These are phyloP conservation scores for Artemisia argyi DNA, from an alignment of 129 eudicot genomes.

Conservation along the genomic window DNA sequence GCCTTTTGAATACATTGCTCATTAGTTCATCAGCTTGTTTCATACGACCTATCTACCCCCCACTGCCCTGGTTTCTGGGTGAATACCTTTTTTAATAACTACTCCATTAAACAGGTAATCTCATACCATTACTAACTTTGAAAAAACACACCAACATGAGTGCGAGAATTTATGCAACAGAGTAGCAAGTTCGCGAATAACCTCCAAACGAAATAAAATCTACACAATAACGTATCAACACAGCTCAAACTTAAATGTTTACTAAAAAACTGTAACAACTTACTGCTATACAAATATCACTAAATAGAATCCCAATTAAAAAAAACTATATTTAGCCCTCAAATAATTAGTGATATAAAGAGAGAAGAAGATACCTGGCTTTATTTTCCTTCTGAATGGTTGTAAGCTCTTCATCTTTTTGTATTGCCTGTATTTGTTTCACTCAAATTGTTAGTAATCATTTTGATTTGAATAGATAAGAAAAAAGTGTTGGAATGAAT, in stretches of 20 bases:
- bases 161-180: no score
- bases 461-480: background rate
- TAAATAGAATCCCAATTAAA: no score
- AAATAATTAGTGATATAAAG: background rate
- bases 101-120: no score
- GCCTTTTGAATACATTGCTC: no score
- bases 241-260: no score
- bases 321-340: background rate
- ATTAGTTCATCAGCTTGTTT: background rate
- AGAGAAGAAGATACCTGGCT: conserved; percentile 52
- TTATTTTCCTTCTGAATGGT: conserved; percentile 55
- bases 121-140: no score
- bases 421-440: conserved; percentile 48
- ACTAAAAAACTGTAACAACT: no score
- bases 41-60: background rate
- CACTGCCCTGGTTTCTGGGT: background rate
- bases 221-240: no score
- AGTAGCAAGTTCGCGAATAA: no score
- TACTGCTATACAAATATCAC: no score
- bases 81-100: background rate
- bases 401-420: conserved; percentile 51
- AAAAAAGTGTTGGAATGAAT: background rate
- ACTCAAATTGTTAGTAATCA: background rate
- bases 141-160: no score
- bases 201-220: no score